These are phyloP conservation scores for Claviceps maximensis DNA, from an alignment of 2,329 filamentous ascomycete genomes.

Conservation along the genomic window DNA sequence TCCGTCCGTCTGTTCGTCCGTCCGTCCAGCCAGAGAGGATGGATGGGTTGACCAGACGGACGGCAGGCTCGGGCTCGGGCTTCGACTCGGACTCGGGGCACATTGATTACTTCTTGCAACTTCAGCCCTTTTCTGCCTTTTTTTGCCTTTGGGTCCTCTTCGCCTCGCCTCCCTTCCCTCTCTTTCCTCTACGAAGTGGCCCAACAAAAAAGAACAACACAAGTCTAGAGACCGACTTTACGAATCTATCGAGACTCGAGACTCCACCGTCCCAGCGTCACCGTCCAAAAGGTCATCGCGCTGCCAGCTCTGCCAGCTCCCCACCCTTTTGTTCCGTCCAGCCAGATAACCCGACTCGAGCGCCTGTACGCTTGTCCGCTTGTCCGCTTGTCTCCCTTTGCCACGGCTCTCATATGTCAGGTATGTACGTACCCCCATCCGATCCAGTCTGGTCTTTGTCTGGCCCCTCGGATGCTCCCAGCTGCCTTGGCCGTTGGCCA, in stretches of 20 bases:
- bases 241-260: slow-evolving; percentile 40
- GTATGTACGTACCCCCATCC: slow-evolving; percentile 16
- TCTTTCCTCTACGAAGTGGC: slow-evolving; percentile 9
- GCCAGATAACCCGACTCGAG: slow-evolving; percentile 12
- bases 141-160: slow-evolving; percentile 5
- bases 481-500: too few relatives aligned
- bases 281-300: slow-evolving; percentile 39
- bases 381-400: slow-evolving; percentile 9
- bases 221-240: slow-evolving; percentile 36
- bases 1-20: too few relatives aligned
- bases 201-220: slow-evolving; percentile 34
- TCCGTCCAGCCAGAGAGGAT: too few relatives aligned
- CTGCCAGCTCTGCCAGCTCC: slow-evolving; percentile 33
- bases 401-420: slow-evolving; percentile 15
- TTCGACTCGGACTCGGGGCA: slow-evolving; percentile 2
- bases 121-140: slow-evolving; percentile 14
- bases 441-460: too few relatives aligned
- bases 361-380: too few relatives aligned
- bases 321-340: slow-evolving; percentile 12
- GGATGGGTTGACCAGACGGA: neutral
- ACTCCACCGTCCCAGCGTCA: slow-evolving; percentile 51
- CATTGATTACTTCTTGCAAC: slow-evolving; percentile 10
- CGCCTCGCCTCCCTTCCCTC: slow-evolving; percentile 19
- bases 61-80: slow-evolving; percentile 4
- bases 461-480: too few relatives aligned